Evolutionary conservation across 805 yeast genomes (phyloP).

Genomic region (Barnettozyma salicaria): DNA sequence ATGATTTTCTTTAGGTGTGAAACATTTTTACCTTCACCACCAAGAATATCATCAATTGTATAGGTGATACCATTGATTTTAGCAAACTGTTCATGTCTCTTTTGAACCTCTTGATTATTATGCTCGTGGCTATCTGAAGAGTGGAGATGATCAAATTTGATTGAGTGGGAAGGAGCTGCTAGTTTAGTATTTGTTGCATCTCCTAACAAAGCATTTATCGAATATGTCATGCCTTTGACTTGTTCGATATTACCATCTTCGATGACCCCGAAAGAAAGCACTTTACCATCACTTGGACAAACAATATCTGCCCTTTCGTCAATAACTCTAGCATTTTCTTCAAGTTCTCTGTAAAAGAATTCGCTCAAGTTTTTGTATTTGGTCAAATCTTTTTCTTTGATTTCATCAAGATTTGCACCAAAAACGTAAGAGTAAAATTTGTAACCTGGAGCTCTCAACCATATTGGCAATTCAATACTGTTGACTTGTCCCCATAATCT

Average conservation of each 20-base stretch:
- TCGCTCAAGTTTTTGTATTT: slow-evolving; percentile 79
- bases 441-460: slow-evolving; percentile 82
- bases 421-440: slow-evolving; percentile 70
- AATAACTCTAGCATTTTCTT: slow-evolving; percentile 75
- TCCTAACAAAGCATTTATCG: slow-evolving; percentile 84
- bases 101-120: slow-evolving; percentile 36
- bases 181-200: slow-evolving; percentile 34
- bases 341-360: slow-evolving; percentile 80
- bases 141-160: slow-evolving; percentile 39
- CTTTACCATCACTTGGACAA: slow-evolving; percentile 91
- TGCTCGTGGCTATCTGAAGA: slow-evolving; percentile 1
- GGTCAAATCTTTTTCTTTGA: slow-evolving; percentile 72
- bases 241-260: slow-evolving; percentile 88
- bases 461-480: slow-evolving; percentile 73
- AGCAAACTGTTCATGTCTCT: slow-evolving; percentile 71
- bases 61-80: slow-evolving; percentile 66
- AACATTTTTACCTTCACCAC: slow-evolving; percentile 40
- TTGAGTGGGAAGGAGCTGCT: slow-evolving; percentile 51
- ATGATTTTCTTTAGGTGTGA: slow-evolving; percentile 42
- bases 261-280: slow-evolving; percentile 76
- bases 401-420: slow-evolving; percentile 86
- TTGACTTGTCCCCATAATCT: slow-evolving; percentile 94
- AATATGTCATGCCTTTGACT: slow-evolving; percentile 93
- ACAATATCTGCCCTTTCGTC: slow-evolving; percentile 59
- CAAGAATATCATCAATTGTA: slow-evolving; percentile 62